phyloP scores from a whole-genome alignment of 306 rosid species.

The Gastrolobium villosum region DNA sequence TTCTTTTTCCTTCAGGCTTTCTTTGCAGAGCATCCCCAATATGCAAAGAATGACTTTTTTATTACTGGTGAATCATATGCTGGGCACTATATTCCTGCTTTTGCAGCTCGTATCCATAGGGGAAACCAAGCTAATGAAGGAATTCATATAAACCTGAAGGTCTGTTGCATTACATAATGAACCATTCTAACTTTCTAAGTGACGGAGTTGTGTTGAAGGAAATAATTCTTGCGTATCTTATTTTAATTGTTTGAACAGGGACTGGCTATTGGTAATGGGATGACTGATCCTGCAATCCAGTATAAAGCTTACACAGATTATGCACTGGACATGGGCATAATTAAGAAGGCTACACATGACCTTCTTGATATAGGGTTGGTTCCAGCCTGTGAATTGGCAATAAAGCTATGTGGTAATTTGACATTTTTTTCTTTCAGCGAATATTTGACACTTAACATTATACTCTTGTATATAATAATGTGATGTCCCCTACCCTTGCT shows the following conservation, averaged over 20 bases:
- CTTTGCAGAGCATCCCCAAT: conserved; percentile 81
- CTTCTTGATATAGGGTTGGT: conserved; percentile 63
- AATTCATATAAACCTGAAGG: conserved; percentile 87
- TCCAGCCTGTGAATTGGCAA: conserved; percentile 85
- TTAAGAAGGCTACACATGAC: conserved; percentile 60
- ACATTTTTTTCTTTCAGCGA: conserved; percentile 3
- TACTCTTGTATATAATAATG: too few relatives aligned
- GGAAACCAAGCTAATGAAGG: conserved; percentile 95
- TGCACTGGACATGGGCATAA: conserved; percentile 87
- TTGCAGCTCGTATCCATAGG: conserved; percentile 77
- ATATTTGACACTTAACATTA: neutral
- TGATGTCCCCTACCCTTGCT: too few relatives aligned
- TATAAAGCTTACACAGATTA: conserved; percentile 87
- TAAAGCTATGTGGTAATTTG: conserved; percentile 75
- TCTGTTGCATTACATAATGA: conserved; percentile 42
- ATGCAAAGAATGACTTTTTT: conserved; percentile 77
- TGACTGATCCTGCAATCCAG: conserved; percentile 91
- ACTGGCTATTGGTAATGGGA: conserved; percentile 92
- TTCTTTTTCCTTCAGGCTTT: conserved; percentile 64
- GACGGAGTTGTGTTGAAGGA: neutral
- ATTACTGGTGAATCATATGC: conserved; percentile 96
- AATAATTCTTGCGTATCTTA: conserved; percentile 13
- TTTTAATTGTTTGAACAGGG: conserved; percentile 67
- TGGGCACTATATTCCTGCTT: conserved; percentile 95
- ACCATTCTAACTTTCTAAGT: conserved; percentile 15